Evolutionary conservation across 768 basidiomycete species (phyloP), one percentile per base, ranked within the genome.

Genomic region (Serendipita indica): DNA sequence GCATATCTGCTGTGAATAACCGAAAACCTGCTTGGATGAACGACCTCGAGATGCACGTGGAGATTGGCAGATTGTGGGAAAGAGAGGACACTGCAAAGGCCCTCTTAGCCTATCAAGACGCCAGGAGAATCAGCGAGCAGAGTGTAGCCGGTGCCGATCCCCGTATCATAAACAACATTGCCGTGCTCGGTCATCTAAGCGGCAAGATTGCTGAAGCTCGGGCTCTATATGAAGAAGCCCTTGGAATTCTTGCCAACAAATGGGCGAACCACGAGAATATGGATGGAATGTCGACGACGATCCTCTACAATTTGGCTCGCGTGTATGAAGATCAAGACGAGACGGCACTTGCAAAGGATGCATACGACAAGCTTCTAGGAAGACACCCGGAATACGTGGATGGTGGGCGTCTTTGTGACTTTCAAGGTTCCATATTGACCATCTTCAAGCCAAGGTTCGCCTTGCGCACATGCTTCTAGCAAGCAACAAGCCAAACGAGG

Each of bases 321-420:
- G 84, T 86, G 14, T 93, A 91, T 65, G 96, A 99, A 69, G 89
- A 91, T 46, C 75, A 79, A 57, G 85, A 85, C 1, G 83, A 89
- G 33, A 75, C 77, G 3, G 75, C 70, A 1, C 75, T 83, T 61
- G 93, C 94, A 1, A 83, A 77, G 62, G 88, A 86, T 63, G 90
- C 89, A 1, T 98, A 93, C 65, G 80, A 84, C 49, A 90, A 91
- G 69, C 75, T 98, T 6, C 70, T 97, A 33, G 73, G 80, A n/a
- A 77, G 86, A 57, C 94, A 98, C 74, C 90, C 93, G 1, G 96
- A 98, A 71, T 97, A 94, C 67, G 79, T 92, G 22, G 94, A 97
- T 67, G 94, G 93, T 94, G 63, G 32, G 30, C 46, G 85, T 73
- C 33, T 34, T 13, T 18, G 18, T 37, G 33, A 28, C 30, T 52